A percentile compares a stretch with the other conserved stretches of the same genome.
Evolutionary conservation across 1,284 basidiomycete species (phyloP).

Genomic region (Hymenochaete sp.): DNA sequence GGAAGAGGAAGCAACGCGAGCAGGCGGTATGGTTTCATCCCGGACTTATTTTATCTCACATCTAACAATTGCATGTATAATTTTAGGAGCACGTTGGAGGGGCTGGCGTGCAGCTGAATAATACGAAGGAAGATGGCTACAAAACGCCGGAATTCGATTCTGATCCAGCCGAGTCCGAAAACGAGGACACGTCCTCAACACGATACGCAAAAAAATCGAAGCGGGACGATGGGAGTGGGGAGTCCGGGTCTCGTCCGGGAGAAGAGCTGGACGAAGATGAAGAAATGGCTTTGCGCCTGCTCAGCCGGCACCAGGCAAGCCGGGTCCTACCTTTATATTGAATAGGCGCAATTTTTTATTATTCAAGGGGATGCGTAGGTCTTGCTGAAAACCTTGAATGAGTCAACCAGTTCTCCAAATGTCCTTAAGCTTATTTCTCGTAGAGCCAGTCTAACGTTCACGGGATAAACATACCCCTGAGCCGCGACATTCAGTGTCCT

Average conservation of each 20-base stretch:
- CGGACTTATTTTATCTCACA: slow-evolving; percentile 9
- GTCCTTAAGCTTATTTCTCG: too few species aligned
- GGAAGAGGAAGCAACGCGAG: slow-evolving; percentile 83
- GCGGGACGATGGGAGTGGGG: slow-evolving; percentile 29
- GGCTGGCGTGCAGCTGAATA: slow-evolving; percentile 27
- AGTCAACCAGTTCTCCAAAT: too few species aligned
- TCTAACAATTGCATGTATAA: slow-evolving; percentile 14
- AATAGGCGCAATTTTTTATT: too few species aligned
- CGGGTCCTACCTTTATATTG: too few species aligned
- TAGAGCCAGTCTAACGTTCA: too few species aligned
- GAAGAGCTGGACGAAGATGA: slow-evolving; percentile 42
- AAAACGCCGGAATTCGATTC: slow-evolving; percentile 66
- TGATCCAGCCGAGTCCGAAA: slow-evolving; percentile 35
- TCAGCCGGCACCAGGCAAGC: too few species aligned
- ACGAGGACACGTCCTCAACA: slow-evolving; percentile 30
- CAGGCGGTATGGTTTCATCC: slow-evolving; percentile 42
- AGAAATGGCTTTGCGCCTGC: slow-evolving; percentile 38
- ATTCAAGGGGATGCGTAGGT: too few species aligned
- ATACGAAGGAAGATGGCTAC: slow-evolving; percentile 50
- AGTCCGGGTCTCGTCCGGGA: slow-evolving; percentile 14
- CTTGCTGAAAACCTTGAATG: too few species aligned
- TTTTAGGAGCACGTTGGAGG: slow-evolving; percentile 19
- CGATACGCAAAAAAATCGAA: slow-evolving; percentile 32
- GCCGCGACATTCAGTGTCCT: too few species aligned
- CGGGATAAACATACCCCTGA: too few species aligned